These are phyloP conservation scores for Yamadazyma ubonensis DNA, from an alignment of 805 yeast genomes.

Conservation along the genomic window DNA sequence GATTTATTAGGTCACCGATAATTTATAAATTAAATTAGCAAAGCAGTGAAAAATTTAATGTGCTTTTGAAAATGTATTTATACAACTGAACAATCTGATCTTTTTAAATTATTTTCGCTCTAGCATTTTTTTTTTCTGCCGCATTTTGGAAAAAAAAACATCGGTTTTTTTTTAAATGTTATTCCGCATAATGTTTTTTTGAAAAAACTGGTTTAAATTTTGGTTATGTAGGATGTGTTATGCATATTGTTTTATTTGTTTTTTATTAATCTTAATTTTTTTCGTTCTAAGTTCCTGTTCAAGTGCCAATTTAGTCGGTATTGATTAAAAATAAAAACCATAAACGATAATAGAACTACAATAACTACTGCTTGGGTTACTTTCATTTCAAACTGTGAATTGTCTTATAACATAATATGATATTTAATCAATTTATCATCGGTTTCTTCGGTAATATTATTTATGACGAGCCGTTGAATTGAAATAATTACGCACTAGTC, in stretches of 20 bases:
- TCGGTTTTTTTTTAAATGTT: not conserved
- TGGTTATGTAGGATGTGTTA: not conserved
- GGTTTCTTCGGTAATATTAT: not conserved
- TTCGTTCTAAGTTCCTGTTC: not conserved
- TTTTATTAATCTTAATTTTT: not conserved
- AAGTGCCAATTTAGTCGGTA: not conserved
- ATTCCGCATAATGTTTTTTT: not conserved
- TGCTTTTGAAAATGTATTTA: conserved; percentile 1
- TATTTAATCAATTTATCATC: no score
- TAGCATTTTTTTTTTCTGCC: conserved; percentile 1
- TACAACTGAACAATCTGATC: conserved; percentile 6
- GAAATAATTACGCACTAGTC: not conserved
- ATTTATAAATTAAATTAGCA: not conserved
- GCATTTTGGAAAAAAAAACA: conserved; percentile 1
- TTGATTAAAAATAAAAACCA: conserved; percentile 1
- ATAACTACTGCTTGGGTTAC: no score
- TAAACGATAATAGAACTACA: conserved; percentile 2
- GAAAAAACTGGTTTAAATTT: not conserved
- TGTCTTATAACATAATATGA: no score
- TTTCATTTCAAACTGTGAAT: not conserved
- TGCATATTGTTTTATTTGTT: not conserved
- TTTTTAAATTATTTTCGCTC: conserved; percentile 7
- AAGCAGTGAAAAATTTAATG: conserved; percentile 5
- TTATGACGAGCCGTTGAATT: not conserved
- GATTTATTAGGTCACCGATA: not conserved